These are phyloP conservation scores for Arthrobotrys sphaeroides DNA, from an alignment of 2,329 filamentous ascomycete species.

Conservation along the genomic window DNA sequence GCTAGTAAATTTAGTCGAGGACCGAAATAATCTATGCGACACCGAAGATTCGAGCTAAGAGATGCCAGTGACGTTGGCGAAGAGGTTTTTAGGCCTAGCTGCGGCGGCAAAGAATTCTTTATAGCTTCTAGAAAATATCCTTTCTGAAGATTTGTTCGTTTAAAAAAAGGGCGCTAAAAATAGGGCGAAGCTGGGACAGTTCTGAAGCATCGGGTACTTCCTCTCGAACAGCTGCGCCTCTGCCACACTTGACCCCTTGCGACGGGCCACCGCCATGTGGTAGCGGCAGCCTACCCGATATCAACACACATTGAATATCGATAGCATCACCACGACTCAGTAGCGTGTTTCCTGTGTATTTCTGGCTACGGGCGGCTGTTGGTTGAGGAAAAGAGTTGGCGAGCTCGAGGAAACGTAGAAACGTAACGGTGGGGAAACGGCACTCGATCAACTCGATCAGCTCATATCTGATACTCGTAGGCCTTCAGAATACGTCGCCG, in stretches of 20 bases:
- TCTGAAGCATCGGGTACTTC: conserved; percentile 41
- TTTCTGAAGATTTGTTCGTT: conserved; percentile 1
- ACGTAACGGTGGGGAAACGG: conserved; percentile 21
- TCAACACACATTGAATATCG: conserved; percentile 10
- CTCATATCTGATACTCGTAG: conserved; percentile 37
- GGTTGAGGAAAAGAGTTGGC: conserved; percentile 4
- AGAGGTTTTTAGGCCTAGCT: conserved; percentile 7
- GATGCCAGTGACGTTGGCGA: conserved; percentile 11
- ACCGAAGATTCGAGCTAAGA: background rate
- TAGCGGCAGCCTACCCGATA: conserved; percentile 12
- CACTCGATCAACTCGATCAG: conserved; percentile 41
- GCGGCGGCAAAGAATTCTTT: conserved; percentile 10
- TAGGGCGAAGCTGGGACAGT: conserved; percentile 28
- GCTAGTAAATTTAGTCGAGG: background rate
- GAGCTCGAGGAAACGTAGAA: no score
- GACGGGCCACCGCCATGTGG: background rate
- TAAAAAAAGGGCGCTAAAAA: conserved; percentile 25
- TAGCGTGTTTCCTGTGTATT: background rate
- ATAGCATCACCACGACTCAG: conserved; percentile 11
- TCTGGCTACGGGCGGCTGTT: conserved; percentile 14
- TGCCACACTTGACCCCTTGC: conserved; percentile 12
- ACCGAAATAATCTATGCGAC: background rate
- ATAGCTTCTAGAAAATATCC: conserved; percentile 16
- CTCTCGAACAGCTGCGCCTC: conserved; percentile 24
- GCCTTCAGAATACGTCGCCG: conserved; percentile 38